These are phyloP conservation scores for Fennellomyces sp. DNA, from an alignment of 371 early-diverging fungal genomes.

Conservation along the genomic window DNA sequence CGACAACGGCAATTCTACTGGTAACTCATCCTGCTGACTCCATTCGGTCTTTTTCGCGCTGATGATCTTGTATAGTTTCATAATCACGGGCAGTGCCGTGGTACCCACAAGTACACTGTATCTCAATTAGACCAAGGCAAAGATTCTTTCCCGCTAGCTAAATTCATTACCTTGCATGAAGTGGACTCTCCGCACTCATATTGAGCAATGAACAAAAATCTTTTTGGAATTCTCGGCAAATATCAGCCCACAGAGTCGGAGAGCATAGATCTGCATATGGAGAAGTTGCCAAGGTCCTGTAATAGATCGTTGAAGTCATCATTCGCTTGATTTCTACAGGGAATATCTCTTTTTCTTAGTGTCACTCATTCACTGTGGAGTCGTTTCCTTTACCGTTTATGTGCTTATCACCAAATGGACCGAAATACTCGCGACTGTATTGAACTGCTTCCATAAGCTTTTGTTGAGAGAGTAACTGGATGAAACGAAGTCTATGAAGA, in stretches of 20 bases:
- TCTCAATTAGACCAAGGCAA: too few relatives aligned
- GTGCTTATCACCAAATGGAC: slow-evolving; percentile 64
- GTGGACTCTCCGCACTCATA: slow-evolving; percentile 78
- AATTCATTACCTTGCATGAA: slow-evolving; percentile 69
- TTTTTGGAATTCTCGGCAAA: slow-evolving; percentile 76
- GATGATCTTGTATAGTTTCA: slow-evolving; percentile 88
- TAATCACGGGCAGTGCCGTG: slow-evolving; percentile 87
- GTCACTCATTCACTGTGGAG: not conserved
- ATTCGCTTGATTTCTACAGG: slow-evolving; percentile 80
- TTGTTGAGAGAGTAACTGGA: slow-evolving; percentile 63
- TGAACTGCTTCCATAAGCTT: slow-evolving; percentile 63
- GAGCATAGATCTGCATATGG: slow-evolving; percentile 73
- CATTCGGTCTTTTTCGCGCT: slow-evolving; percentile 85
- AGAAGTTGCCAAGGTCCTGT: slow-evolving; percentile 30
- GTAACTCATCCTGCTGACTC: slow-evolving; percentile 89
- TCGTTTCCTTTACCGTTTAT: slow-evolving; percentile 71
- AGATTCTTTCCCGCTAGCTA: not conserved
- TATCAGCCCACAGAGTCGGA: slow-evolving; percentile 60
- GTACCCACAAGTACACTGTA: slow-evolving; percentile 82
- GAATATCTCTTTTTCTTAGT: not conserved
- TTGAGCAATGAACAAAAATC: slow-evolving; percentile 88
- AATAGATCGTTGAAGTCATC: slow-evolving; percentile 45
- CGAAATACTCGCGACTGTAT: slow-evolving; percentile 78
- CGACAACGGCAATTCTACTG: slow-evolving; percentile 87
- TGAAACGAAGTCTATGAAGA: slow-evolving; percentile 77